A percentile compares a stretch with the other conserved stretches of the same genome.
phyloP scores from a whole-genome alignment of 2,329 filamentous ascomycete genomes.

The Dactylellina haptotyla region DNA sequence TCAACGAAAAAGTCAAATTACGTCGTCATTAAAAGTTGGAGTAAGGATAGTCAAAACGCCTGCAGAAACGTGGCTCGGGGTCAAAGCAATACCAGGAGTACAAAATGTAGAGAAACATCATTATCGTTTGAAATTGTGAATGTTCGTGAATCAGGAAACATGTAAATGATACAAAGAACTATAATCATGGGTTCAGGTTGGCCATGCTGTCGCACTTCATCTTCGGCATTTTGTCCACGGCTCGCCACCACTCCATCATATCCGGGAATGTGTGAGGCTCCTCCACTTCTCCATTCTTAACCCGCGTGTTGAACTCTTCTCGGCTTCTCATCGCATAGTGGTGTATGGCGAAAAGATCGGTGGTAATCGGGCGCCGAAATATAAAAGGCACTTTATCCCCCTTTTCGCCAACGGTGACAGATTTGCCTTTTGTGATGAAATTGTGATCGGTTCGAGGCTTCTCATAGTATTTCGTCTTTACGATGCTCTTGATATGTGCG shows the following conservation, averaged over 20 bases:
- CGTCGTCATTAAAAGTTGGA: too few relatives aligned
- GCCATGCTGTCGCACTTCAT: conserved; percentile 52
- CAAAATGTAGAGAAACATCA: too few relatives aligned
- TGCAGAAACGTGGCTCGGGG: too few relatives aligned
- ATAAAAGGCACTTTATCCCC: conserved; percentile 55
- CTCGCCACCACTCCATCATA: conserved; percentile 48
- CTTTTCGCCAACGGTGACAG: conserved; percentile 42
- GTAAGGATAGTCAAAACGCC: too few relatives aligned
- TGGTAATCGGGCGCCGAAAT: conserved; percentile 58
- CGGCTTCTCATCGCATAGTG: conserved; percentile 60
- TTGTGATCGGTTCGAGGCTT: conserved; percentile 47
- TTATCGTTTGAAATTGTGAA: too few relatives aligned
- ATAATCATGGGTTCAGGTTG: conserved; percentile 29
- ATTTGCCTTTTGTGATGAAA: conserved; percentile 40
- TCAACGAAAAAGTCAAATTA: background rate
- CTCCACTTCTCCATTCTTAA: conserved; percentile 46
- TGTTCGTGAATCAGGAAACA: too few relatives aligned
- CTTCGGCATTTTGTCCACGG: conserved; percentile 46
- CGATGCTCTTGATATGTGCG: conserved; percentile 60
- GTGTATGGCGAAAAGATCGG: conserved; percentile 59
- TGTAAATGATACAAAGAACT: too few relatives aligned
- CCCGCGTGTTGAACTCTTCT: conserved; percentile 58
- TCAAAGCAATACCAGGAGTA: too few relatives aligned
- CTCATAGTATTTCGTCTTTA: conserved; percentile 57
- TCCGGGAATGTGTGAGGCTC: conserved; percentile 47